phyloP scores from a whole-genome alignment of 768 basidiomycete genomes.

The Gelatoporia subvermispora region DNA sequence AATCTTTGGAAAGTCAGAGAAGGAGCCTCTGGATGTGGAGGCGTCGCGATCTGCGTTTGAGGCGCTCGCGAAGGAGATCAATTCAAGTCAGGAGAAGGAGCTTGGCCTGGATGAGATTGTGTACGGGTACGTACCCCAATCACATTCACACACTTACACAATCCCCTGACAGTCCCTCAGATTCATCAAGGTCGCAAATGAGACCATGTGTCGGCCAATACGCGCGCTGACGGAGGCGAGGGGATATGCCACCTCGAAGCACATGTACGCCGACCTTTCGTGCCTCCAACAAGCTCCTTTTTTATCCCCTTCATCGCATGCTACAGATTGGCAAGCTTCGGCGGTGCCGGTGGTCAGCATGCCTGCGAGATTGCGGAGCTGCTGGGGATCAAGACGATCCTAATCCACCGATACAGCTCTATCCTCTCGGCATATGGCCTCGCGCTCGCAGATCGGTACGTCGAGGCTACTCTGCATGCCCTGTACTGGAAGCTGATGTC shows the following conservation, averaged over 20 bases:
- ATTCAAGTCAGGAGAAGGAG: conserved; percentile 52
- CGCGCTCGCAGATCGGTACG: conserved; percentile 77
- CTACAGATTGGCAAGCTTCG: conserved; percentile 74
- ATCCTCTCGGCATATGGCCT: conserved; percentile 92
- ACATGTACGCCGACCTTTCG: conserved; percentile 40
- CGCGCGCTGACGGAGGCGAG: conserved; percentile 86
- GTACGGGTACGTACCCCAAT: conserved; percentile 53
- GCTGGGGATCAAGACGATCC: conserved; percentile 81
- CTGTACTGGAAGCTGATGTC: not conserved
- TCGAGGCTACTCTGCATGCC: not conserved
- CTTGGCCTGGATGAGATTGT: conserved; percentile 79
- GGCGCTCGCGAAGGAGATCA: conserved; percentile 64
- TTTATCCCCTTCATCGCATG: not conserved
- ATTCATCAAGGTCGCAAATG: conserved; percentile 94
- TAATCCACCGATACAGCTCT: conserved; percentile 89
- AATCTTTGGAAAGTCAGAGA: conserved; percentile 88
- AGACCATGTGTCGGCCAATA: conserved; percentile 94
- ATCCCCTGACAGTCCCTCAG: conserved; percentile 30
- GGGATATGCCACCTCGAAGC: conserved; percentile 77
- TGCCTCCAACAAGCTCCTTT: conserved; percentile 6
- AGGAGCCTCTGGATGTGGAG: conserved; percentile 74
- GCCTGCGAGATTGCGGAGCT: conserved; percentile 88
- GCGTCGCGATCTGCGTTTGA: conserved; percentile 69
- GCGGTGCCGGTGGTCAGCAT: conserved; percentile 88
- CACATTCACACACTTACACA: not conserved